A percentile compares a stretch with the other conserved stretches of the same genome.
Conservation (phyloP, 768 basidiomycete genomes). For the Lanmaoa rubissima region DNA sequence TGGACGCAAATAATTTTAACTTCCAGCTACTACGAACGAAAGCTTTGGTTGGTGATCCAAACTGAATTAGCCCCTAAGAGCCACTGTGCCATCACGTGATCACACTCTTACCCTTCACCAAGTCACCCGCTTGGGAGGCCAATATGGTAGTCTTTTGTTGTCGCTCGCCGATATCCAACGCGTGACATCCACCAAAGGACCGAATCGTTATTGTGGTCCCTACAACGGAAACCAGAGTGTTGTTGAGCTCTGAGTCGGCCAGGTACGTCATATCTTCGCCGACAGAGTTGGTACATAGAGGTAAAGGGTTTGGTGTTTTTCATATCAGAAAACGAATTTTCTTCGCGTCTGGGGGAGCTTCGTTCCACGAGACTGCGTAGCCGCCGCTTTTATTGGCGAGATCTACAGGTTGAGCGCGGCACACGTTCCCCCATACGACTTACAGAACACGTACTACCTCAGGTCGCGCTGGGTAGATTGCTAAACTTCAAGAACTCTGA, state of each 20-base stretch:
- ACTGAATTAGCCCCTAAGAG: no score
- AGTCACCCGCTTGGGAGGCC: not conserved
- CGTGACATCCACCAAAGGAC: not conserved
- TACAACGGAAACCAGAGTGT: not conserved
- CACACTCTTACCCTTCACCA: not conserved
- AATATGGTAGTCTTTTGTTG: not conserved
- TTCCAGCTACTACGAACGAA: no score
- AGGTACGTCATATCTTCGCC: not conserved
- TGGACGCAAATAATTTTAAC: no score
- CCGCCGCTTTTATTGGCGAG: not conserved
- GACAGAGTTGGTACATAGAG: not conserved
- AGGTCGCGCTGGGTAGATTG: not conserved
- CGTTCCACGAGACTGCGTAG: not conserved
- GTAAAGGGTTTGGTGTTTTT: not conserved
- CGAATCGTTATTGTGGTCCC: not conserved
- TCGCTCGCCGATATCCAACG: not conserved
- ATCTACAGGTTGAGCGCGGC: conserved; percentile 3
- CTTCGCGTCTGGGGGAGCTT: conserved; percentile 34
- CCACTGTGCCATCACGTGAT: conserved; percentile 3
- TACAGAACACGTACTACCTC: not conserved
- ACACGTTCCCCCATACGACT: not conserved
- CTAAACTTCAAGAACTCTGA: not conserved
- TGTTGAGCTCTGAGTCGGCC: not conserved
- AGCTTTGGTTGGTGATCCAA: no score
- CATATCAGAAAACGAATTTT: not conserved